phyloP scores from a whole-genome alignment of 1,284 basidiomycete species.

The Inonotus obliquus region DNA sequence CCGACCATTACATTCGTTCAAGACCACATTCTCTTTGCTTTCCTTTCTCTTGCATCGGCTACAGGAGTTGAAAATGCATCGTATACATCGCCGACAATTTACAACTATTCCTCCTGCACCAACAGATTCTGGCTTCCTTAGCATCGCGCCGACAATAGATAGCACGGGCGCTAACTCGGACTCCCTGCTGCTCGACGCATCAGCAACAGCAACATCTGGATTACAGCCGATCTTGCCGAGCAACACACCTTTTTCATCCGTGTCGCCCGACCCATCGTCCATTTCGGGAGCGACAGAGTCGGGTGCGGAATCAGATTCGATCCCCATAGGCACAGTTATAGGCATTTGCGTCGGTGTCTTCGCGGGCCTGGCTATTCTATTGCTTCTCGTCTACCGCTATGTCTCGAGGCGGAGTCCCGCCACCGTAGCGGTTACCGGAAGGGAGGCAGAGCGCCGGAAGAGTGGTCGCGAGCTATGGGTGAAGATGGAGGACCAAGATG shows the following conservation, averaged over 20 bases:
- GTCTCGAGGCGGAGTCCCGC: neutral
- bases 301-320: constrained; percentile 6
- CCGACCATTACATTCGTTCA: neutral
- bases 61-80: neutral
- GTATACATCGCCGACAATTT: neutral
- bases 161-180: neutral
- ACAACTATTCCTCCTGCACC: neutral
- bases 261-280: neutral
- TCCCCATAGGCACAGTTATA: constrained; percentile 16
- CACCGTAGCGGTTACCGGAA: neutral
- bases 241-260: neutral
- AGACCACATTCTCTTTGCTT: neutral
- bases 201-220: neutral
- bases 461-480: constrained; percentile 18
- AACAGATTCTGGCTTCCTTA: neutral
- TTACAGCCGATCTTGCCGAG: neutral
- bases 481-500: constrained; percentile 18
- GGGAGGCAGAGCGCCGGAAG: constrained; percentile 12
- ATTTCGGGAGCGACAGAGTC: neutral
- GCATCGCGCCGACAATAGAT: neutral
- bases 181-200: neutral
- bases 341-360: constrained; percentile 19
- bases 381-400: constrained; percentile 8
- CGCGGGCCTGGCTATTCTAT: neutral
- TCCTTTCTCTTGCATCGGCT: neutral